These are phyloP conservation scores for Stachybotrys chlorohalonatus DNA, from an alignment of 2,329 filamentous ascomycete species.

Conservation along the genomic window DNA sequence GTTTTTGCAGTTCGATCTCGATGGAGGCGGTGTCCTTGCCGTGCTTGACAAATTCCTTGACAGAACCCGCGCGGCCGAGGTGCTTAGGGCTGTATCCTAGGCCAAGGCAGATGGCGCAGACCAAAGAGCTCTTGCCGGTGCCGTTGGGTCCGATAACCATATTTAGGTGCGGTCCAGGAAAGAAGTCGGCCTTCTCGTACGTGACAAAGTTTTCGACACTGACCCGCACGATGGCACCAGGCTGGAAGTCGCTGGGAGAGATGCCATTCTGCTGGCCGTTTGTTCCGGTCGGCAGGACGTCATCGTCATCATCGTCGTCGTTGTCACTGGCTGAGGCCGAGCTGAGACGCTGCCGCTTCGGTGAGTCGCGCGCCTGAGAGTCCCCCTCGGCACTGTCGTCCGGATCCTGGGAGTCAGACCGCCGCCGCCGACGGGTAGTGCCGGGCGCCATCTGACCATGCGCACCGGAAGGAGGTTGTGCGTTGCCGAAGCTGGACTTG, in stretches of 20 bases:
- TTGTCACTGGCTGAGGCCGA: slow-evolving; percentile 10
- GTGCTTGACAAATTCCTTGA: slow-evolving; percentile 91
- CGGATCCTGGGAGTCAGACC: slow-evolving; percentile 30
- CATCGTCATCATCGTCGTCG: slow-evolving; percentile 16
- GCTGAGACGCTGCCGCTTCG: not conserved
- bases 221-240: slow-evolving; percentile 84
- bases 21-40: slow-evolving; percentile 68
- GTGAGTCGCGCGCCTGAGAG: slow-evolving; percentile 8
- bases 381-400: slow-evolving; percentile 20
- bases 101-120: slow-evolving; percentile 92
- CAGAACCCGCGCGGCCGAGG: slow-evolving; percentile 74
- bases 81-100: slow-evolving; percentile 76
- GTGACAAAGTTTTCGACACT: slow-evolving; percentile 87
- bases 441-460: slow-evolving; percentile 15
- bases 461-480: slow-evolving; percentile 1
- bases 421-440: slow-evolving; percentile 31
- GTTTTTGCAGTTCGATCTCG: slow-evolving; percentile 79
- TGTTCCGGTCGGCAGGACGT: slow-evolving; percentile 18
- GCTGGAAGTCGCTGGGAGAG: slow-evolving; percentile 38
- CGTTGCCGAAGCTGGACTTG: not conserved
- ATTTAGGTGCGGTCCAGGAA: slow-evolving; percentile 84
- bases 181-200: slow-evolving; percentile 85
- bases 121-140: slow-evolving; percentile 93
- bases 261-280: slow-evolving; percentile 24
- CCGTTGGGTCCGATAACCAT: slow-evolving; percentile 99